Percentiles rank a stretch among this genome's conserved stretches.
These are phyloP conservation scores for Plasmodium fragile DNA, from an alignment of 169 alveolate species.

Conservation along the genomic window DNA sequence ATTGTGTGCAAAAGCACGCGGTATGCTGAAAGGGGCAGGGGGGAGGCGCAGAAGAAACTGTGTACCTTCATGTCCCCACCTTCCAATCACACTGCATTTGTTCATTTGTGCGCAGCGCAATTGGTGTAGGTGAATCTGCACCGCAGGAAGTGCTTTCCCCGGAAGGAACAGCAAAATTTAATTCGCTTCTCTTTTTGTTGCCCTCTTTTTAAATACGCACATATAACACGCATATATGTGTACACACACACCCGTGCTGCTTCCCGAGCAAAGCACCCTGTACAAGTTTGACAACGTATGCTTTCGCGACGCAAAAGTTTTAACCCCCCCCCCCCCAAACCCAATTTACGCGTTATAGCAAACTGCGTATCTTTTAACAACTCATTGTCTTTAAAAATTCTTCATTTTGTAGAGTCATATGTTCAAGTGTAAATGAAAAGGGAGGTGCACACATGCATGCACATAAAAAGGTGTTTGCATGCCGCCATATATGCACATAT, in stretches of 20 bases:
- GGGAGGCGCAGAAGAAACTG: not conserved
- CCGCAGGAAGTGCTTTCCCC: not conserved
- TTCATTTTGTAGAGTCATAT: not conserved
- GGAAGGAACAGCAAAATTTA: not conserved
- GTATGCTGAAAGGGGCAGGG: not conserved
- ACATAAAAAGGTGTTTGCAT: not conserved
- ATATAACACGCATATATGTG: too few species aligned
- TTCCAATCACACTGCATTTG: not conserved
- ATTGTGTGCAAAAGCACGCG: not conserved
- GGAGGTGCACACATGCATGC: not conserved
- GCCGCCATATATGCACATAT: not conserved
- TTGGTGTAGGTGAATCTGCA: too few species aligned
- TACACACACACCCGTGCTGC: not conserved
- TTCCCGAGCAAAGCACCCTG: not conserved
- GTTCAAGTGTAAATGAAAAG: not conserved
- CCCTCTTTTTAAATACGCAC: not conserved
- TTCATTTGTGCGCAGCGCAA: not conserved
- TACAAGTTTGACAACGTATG: not conserved
- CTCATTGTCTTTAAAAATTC: not conserved
- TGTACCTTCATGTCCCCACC: too few species aligned
- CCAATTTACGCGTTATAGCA: not conserved
- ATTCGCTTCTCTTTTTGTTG: not conserved
- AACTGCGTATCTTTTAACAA: conserved; percentile 14
- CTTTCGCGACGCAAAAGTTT: not conserved
- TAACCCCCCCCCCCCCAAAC: not conserved